Base-by-base conservation (phyloP, 1,284 basidiomycete genomes). In the Irpex lacteus region DNA sequence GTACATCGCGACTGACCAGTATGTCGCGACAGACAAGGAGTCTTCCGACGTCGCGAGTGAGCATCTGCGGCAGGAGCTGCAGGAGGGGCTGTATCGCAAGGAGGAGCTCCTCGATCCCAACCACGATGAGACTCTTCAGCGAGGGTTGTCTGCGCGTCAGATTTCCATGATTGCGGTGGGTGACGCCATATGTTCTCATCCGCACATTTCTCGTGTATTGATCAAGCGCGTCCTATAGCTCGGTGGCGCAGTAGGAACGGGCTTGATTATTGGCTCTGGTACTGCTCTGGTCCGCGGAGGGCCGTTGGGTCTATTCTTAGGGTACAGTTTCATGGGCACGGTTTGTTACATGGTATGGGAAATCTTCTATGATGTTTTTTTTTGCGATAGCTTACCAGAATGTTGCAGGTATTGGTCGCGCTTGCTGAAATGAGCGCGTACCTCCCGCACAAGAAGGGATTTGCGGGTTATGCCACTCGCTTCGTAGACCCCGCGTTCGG, bases 231-330 rank as follows among this genome's bases (percentile, higher is more conserved):
- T 53, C 8, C n/a, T 21, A 21, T 38, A 85, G 83, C 80, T 86
- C 37, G 85, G 85, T 34, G 86, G 87, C 63, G 84, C 86, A 19
- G 81, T 88, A 6, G 86, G 86, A 6, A 92, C 90, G 26, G 92
- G 92, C 72, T 78, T 94, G 18, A 89, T 94, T 68, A 92, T 94
- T 68, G 91, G 90, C 54, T 84, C 83, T 44, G 84, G 85, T 2
- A 84, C 84, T 59, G 85, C 84, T 5, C 75, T 87, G 19, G 77
- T 79, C 56, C 76, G 80, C 60, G 85, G 84, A 60, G 85, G 85
- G 4, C 85, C 85, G 3, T 76, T 83, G 9, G 82, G 82, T 59
- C 70, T 85, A 13, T 74, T 84, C 58, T 72, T 87, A 13, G 82
- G 83, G 6, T 85, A 86, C 68, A 69, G 77, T 8, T 84, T 82